Evolutionary conservation across 1,284 basidiomycete species (phyloP).

Genomic region (Bothia castanella): DNA sequence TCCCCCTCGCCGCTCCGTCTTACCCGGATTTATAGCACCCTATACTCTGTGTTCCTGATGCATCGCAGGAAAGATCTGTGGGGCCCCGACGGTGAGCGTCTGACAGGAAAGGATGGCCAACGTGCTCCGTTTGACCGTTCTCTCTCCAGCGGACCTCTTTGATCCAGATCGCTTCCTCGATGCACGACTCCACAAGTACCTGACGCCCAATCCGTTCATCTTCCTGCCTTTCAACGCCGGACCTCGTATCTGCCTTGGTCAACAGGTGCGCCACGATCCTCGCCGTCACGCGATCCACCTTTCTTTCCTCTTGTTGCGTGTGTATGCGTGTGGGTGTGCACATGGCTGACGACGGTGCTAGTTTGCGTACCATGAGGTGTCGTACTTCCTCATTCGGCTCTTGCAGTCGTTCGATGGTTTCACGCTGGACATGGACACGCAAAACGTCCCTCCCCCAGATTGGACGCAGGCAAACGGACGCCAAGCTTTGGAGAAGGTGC

Average conservation of each 20-base stretch:
- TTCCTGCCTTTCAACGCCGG: conserved; percentile 51
- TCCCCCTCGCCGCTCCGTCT: neutral
- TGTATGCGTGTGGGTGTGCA: no score
- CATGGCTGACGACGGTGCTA: conserved; percentile 13
- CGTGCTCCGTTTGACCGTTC: neutral
- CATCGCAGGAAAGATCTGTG: conserved; percentile 36
- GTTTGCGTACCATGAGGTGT: conserved; percentile 42
- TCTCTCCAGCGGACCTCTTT: conserved; percentile 38
- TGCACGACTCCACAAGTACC: conserved; percentile 30
- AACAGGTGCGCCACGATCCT: conserved; percentile 32
- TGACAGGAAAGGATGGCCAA: neutral
- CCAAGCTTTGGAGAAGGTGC: conserved; percentile 30
- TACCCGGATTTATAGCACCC: conserved; percentile 11
- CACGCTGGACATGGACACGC: conserved; percentile 30
- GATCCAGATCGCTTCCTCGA: conserved; percentile 53
- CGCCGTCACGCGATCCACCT: neutral
- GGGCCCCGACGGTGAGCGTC: conserved; percentile 34
- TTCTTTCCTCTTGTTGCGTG: neutral
- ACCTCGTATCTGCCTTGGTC: conserved; percentile 47
- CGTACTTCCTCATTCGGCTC: conserved; percentile 39
- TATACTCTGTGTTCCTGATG: conserved; percentile 34
- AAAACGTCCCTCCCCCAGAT: conserved; percentile 27
- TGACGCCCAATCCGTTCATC: conserved; percentile 38
- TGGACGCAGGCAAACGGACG: conserved; percentile 26
- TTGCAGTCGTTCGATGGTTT: conserved; percentile 37